These are phyloP conservation scores for Aurantiochytrium sp. DNA, from an alignment of 108 stramenopile species.

Conservation along the genomic window DNA sequence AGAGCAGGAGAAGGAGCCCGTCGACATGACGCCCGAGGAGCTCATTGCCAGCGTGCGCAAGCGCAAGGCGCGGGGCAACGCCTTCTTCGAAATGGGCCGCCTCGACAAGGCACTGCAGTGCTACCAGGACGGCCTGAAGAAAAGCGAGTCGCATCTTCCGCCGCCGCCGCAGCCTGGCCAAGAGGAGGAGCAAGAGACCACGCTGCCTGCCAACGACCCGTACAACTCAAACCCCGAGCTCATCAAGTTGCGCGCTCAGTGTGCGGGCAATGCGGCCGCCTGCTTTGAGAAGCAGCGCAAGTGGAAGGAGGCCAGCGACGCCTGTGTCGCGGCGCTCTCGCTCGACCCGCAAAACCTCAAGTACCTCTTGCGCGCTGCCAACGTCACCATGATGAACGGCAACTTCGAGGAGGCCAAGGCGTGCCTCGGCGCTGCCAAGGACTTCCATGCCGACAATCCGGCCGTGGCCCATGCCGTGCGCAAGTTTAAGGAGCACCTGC, in stretches of 20 bases:
- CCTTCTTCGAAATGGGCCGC: not conserved
- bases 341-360: conserved; percentile 15
- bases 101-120: conserved; percentile 16
- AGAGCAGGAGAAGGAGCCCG: not conserved
- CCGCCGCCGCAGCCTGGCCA: not conserved
- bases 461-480: not conserved
- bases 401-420: conserved; percentile 17
- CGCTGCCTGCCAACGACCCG: not conserved
- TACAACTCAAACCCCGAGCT: conserved; percentile 22
- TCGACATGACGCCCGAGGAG: not conserved
- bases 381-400: not conserved
- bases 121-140: conserved; percentile 13
- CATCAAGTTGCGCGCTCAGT: not conserved
- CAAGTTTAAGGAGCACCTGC: not conserved
- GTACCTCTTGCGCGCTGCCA: not conserved
- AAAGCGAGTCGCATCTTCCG: not conserved
- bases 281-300: not conserved
- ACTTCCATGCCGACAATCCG: not conserved
- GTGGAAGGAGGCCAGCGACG: conserved; percentile 15
- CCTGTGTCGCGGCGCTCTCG: not conserved
- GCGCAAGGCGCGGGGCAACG: conserved; percentile 21
- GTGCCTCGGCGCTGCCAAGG: not conserved
- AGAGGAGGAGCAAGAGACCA: not conserved
- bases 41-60: not conserved
- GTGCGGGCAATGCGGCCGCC: not conserved